These are phyloP conservation scores for Malassezia japonica DNA, from an alignment of 1,284 basidiomycete species.

Conservation along the genomic window DNA sequence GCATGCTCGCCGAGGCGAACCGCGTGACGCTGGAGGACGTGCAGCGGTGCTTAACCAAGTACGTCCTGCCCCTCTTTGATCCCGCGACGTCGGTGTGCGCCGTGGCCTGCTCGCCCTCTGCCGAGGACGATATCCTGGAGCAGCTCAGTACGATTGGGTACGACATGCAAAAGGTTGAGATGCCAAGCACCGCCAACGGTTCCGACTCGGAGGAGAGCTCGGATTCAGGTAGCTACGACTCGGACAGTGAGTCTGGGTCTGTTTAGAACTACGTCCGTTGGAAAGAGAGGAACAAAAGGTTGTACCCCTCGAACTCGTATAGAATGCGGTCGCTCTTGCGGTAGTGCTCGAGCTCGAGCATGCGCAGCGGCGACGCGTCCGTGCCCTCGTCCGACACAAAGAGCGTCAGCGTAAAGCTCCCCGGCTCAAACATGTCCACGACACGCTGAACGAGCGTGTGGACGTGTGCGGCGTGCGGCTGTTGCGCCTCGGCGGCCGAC, in stretches of 20 bases:
- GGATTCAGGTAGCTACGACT: neutral
- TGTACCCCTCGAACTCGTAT: slow-evolving; percentile 93
- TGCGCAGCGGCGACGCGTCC: slow-evolving; percentile 33
- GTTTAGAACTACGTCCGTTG: slow-evolving; percentile 13
- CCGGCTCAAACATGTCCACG: slow-evolving; percentile 83
- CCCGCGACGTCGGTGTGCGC: slow-evolving; percentile 67
- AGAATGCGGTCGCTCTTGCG: slow-evolving; percentile 86
- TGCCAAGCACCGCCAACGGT: slow-evolving; percentile 44
- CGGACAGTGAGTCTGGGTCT: neutral
- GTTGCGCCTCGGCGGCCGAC: neutral
- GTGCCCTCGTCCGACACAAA: slow-evolving; percentile 64
- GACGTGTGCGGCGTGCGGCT: slow-evolving; percentile 50
- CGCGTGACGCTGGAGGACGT: slow-evolving; percentile 68
- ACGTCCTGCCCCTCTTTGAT: slow-evolving; percentile 80
- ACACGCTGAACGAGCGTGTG: slow-evolving; percentile 74
- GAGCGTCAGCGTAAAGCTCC: slow-evolving; percentile 73
- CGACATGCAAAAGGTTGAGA: slow-evolving; percentile 62
- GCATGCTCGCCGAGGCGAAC: slow-evolving; percentile 21
- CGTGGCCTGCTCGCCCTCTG: slow-evolving; percentile 71
- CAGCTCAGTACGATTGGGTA: slow-evolving; percentile 65
- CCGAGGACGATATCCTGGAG: slow-evolving; percentile 63
- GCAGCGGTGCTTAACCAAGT: slow-evolving; percentile 59
- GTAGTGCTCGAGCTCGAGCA: slow-evolving; percentile 44
- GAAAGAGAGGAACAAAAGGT: slow-evolving; percentile 60
- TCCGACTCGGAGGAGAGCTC: slow-evolving; percentile 13